Evolutionary conservation across 495 filamentous ascomycete species (phyloP).

Genomic region (Penicillium longicatenatum): DNA sequence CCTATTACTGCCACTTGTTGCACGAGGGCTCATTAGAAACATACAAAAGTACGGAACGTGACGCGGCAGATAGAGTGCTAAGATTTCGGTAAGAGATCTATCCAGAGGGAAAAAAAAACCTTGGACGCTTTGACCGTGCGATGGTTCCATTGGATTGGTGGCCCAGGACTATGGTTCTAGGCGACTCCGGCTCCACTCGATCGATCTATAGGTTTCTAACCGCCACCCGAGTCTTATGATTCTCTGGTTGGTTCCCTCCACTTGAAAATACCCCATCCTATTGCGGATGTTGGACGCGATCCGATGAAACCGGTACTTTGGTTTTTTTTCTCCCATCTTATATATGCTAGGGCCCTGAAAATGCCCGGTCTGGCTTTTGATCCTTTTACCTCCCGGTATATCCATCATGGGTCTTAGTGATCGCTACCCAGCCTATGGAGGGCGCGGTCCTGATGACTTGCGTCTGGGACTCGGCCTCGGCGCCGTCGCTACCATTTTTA

Average conservation of each 20-base stretch:
- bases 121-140: not conserved
- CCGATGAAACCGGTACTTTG: not conserved
- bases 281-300: conserved; percentile 1
- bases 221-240: not conserved
- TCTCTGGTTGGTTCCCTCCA: not conserved
- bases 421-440: conserved; percentile 25
- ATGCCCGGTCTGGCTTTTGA: not conserved
- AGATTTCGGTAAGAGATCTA: not conserved
- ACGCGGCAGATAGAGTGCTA: not conserved
- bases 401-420: conserved; percentile 16
- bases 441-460: conserved; percentile 23
- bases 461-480: conserved; percentile 23
- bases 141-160: not conserved
- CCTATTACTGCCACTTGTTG: not conserved
- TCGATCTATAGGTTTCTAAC: conserved; percentile 3
- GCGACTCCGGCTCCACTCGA: not conserved
- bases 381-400: not conserved
- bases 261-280: not conserved
- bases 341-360: not conserved
- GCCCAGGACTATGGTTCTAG: not conserved
- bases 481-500: conserved; percentile 27
- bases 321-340: not conserved
- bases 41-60: not conserved
- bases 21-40: not conserved
- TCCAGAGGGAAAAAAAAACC: not conserved